Base-by-base conservation (phyloP, 805 yeast species). In the Ascoidea tarda region DNA sequence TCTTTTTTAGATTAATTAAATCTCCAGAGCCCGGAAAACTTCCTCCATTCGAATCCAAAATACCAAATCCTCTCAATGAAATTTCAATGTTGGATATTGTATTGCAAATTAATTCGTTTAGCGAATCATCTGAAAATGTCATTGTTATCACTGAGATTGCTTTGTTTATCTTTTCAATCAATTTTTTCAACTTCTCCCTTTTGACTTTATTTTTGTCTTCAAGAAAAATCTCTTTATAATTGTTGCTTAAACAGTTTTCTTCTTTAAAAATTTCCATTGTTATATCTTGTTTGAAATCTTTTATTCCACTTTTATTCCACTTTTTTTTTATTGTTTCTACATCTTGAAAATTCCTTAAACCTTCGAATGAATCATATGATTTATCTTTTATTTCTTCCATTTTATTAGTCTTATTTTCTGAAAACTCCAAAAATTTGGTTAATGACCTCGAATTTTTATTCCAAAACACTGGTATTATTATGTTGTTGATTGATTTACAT, bases 401-500 rank as follows among this genome's bases (percentile, higher is more conserved):
- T 21, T 21, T 21, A 21, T 21, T 21, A 21, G 28, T 21, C 28
- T 21, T 21, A 21, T 21, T 21, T 21, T 21, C 28, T 21, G 28
- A 21, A 21, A 21, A 21, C 28, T 21, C 28, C 28, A 21, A 21
- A 21, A 21, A 21, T 21, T 21, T 21, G 28, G n/a, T 46, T 38
- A 38, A 38, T 8, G 44, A 10, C 14, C 8, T 10, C 2, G 8
- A 67, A 60, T 83, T 83, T 4, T 69, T 59, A 2, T 71, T 61
- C 79, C 87, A 83, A 44, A 83, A 62, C 1, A 85, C 70, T 0
- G 98, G 99, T 47, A 91, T 68, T 62, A 91, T 88, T 54, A 84
- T 74, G 62, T 91, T 91, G 62, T 84, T 85, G 48, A 91, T 71
- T 0, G 95, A 84, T 55, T 88, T 88, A 70, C 99, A 91, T 45